Percentiles rank a stretch among this genome's conserved stretches.
Conservation (phyloP, 176 grass and related monocot genomes). For the Guadua angustifolia region DNA sequence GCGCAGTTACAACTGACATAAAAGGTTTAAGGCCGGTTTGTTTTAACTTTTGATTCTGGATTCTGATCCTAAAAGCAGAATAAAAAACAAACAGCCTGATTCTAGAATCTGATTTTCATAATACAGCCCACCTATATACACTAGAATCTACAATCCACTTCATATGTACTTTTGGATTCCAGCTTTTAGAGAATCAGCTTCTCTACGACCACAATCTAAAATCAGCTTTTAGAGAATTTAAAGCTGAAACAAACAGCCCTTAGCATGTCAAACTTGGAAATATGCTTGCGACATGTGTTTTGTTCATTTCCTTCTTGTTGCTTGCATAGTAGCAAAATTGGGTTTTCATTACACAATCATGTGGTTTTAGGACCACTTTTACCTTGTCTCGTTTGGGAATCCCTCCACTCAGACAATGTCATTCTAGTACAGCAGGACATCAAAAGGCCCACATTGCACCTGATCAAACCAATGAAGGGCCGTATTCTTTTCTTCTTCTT, state of each 20-base stretch:
- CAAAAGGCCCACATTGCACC: constrained; percentile 33
- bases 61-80: no score
- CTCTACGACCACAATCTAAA: no score
- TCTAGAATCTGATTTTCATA: no score
- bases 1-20: constrained; percentile 17
- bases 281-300: constrained; percentile 9
- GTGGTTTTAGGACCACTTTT: constrained; percentile 43
- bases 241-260: no score
- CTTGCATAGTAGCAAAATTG: neutral
- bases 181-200: no score
- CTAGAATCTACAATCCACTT: no score
- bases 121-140: no score
- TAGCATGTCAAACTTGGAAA: neutral
- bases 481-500: neutral
- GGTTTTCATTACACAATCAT: constrained; percentile 50
- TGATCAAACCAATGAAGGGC: constrained; percentile 22
- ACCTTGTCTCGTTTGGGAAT: constrained; percentile 30
- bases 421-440: constrained; percentile 9
- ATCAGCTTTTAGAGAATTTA: no score
- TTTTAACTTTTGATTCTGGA: no score
- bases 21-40: no score
- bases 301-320: constrained; percentile 40
- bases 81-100: no score
- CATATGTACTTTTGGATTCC: no score
- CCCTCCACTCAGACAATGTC: constrained; percentile 17